phyloP scores from a whole-genome alignment of 2,329 filamentous ascomycete genomes.

The Colletotrichum lentis region DNA sequence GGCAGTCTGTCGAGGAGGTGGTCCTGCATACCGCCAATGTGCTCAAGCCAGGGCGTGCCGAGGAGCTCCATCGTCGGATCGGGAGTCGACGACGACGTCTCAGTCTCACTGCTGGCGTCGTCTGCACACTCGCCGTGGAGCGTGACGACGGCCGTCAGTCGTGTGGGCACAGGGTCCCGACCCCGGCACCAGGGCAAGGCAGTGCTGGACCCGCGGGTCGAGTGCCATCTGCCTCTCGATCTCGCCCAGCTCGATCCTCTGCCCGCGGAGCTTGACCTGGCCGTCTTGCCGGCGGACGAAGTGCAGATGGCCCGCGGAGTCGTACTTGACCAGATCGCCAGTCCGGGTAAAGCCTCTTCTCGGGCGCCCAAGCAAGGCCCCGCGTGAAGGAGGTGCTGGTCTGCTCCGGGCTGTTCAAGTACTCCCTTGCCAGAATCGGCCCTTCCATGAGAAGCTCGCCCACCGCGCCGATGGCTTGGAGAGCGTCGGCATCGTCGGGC shows the following conservation, averaged over 20 bases:
- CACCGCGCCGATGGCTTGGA: conserved; percentile 33
- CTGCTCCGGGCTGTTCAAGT: conserved; percentile 70
- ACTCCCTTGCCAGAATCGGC: conserved; percentile 58
- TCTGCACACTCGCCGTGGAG: background rate
- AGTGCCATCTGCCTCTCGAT: conserved; percentile 60
- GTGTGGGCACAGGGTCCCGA: conserved; percentile 17
- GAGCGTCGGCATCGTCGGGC: conserved; percentile 8
- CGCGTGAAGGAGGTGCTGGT: conserved; percentile 73
- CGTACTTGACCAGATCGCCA: conserved; percentile 81
- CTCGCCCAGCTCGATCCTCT: conserved; percentile 80
- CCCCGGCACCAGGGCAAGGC: conserved; percentile 15
- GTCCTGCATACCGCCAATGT: background rate
- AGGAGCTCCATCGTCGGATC: background rate
- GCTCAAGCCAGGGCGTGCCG: background rate
- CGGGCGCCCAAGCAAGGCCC: conserved; percentile 69
- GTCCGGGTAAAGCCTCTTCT: conserved; percentile 74
- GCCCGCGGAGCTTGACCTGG: conserved; percentile 82
- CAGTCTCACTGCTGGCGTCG: too few relatives aligned
- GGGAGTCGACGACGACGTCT: background rate
- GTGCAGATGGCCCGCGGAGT: conserved; percentile 76
- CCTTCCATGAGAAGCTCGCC: conserved; percentile 41
- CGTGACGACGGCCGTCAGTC: background rate
- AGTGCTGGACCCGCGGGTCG: conserved; percentile 1
- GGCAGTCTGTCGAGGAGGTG: conserved; percentile 44
- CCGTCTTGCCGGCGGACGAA: conserved; percentile 79